Conservation (phyloP, 139 green algal species). For the Desmodesmus armatus region DNA sequence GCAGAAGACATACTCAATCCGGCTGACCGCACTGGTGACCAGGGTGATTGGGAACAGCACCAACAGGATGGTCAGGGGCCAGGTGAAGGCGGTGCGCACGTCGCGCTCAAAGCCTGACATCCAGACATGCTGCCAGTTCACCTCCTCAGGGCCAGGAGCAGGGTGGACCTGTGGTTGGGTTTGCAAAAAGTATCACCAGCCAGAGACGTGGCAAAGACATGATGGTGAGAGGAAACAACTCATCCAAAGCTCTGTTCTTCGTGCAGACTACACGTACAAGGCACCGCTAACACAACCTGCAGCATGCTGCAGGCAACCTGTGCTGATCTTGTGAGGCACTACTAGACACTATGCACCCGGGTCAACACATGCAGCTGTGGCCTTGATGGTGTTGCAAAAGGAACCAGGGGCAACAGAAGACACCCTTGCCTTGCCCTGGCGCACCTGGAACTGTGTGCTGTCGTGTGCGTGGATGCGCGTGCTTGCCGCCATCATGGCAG, state of each 20-base stretch:
- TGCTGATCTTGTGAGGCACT: too few species aligned
- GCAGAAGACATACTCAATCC: slow-evolving; percentile 64
- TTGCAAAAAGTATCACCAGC: not conserved
- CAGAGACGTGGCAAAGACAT: not conserved
- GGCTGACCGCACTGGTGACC: slow-evolving; percentile 49
- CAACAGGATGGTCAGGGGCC: slow-evolving; percentile 61
- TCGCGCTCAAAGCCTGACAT: slow-evolving; percentile 61
- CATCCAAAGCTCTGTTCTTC: too few species aligned
- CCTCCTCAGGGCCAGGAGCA: slow-evolving; percentile 76
- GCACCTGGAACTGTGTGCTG: slow-evolving; percentile 57
- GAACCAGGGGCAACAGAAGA: too few species aligned
- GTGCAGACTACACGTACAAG: too few species aligned
- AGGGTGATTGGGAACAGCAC: slow-evolving; percentile 68
- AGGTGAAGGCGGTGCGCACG: slow-evolving; percentile 55
- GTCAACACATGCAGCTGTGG: too few species aligned
- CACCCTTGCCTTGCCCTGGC: not conserved
- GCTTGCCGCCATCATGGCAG: slow-evolving; percentile 50
- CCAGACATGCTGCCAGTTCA: slow-evolving; percentile 73
- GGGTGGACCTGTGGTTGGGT: slow-evolving; percentile 53
- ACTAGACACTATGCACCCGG: too few species aligned
- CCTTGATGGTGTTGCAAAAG: too few species aligned
- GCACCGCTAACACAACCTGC: too few species aligned
- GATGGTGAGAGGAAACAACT: too few species aligned
- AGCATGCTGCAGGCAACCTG: too few species aligned
- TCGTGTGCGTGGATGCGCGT: slow-evolving; percentile 65